These are phyloP conservation scores for Lasiodiplodia theobromae DNA, from an alignment of 2,329 filamentous ascomycete genomes.

Conservation along the genomic window DNA sequence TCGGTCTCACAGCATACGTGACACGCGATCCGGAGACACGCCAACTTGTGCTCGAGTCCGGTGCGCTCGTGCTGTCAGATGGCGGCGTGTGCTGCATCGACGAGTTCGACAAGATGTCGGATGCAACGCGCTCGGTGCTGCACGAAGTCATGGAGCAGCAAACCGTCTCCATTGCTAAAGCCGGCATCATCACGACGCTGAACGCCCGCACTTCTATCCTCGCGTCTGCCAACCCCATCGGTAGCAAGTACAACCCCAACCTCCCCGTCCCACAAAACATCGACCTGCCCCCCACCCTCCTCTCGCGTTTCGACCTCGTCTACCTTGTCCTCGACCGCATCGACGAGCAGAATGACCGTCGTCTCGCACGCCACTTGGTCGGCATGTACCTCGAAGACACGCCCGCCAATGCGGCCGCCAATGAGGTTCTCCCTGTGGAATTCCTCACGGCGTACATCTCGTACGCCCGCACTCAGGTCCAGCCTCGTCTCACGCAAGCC, in stretches of 20 bases:
- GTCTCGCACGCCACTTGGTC: slow-evolving; percentile 88
- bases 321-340: slow-evolving; percentile 95
- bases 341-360: slow-evolving; percentile 87
- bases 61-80: slow-evolving; percentile 75
- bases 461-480: slow-evolving; percentile 85
- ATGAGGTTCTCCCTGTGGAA: slow-evolving; percentile 85
- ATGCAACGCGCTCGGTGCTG: slow-evolving; percentile 74
- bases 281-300: slow-evolving; percentile 90
- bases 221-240: slow-evolving; percentile 96
- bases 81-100: slow-evolving; percentile 81
- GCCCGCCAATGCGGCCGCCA: slow-evolving; percentile 79
- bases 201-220: slow-evolving; percentile 96
- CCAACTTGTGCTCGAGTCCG: slow-evolving; percentile 76
- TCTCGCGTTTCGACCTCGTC: slow-evolving; percentile 95
- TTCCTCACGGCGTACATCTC: slow-evolving; percentile 98
- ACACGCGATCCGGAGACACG: slow-evolving; percentile 77
- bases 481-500: slow-evolving; percentile 79
- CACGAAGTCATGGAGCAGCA: slow-evolving; percentile 86
- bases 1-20: slow-evolving; percentile 79
- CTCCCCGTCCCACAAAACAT: slow-evolving; percentile 97
- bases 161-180: slow-evolving; percentile 79
- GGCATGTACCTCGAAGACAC: slow-evolving; percentile 97
- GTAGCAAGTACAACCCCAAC: slow-evolving; percentile 96
- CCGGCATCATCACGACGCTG: slow-evolving; percentile 82
- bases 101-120: slow-evolving; percentile 82